phyloP scores from a whole-genome alignment of 2,329 filamentous ascomycete species.

The Microdochium bolleyi region DNA sequence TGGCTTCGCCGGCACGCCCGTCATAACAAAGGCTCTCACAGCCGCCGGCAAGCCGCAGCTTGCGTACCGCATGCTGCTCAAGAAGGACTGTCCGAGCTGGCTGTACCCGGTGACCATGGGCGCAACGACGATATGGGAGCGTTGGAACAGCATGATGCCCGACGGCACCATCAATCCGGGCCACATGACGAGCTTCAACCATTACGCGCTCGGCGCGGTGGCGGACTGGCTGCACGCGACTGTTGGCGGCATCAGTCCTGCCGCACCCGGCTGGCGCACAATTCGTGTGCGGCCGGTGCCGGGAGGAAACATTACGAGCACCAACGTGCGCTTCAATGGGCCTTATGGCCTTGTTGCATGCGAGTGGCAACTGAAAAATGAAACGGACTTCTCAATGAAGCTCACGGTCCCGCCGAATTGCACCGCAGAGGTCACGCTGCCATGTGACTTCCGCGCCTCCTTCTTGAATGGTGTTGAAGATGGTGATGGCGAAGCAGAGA shows the following conservation, averaged over 20 bases:
- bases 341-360: slow-evolving; percentile 1
- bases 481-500: not conserved
- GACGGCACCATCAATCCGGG: slow-evolving; percentile 24
- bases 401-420: slow-evolving; percentile 1
- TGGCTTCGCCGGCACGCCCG: slow-evolving; percentile 13
- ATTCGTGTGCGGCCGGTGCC: slow-evolving; percentile 2
- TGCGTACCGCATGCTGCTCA: slow-evolving; percentile 24
- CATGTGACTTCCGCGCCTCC: not conserved
- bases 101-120: slow-evolving; percentile 26
- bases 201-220: slow-evolving; percentile 25
- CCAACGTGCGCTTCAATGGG: not conserved
- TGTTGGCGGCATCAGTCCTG: slow-evolving; percentile 16
- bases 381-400: not conserved
- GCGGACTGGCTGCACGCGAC: slow-evolving; percentile 25
- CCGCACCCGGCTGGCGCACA: slow-evolving; percentile 13
- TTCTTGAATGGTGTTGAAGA: not conserved
- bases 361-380: not conserved
- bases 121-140: slow-evolving; percentile 28
- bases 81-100: slow-evolving; percentile 23
- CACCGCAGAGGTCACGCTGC: slow-evolving; percentile 1
- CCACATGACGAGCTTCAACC: too few species aligned
- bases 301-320: slow-evolving; percentile 2
- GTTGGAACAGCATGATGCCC: slow-evolving; percentile 26
- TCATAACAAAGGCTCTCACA: not conserved
- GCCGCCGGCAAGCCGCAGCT: not conserved